Conservation (phyloP, 495 filamentous ascomycete species). For the Podospora conica region DNA sequence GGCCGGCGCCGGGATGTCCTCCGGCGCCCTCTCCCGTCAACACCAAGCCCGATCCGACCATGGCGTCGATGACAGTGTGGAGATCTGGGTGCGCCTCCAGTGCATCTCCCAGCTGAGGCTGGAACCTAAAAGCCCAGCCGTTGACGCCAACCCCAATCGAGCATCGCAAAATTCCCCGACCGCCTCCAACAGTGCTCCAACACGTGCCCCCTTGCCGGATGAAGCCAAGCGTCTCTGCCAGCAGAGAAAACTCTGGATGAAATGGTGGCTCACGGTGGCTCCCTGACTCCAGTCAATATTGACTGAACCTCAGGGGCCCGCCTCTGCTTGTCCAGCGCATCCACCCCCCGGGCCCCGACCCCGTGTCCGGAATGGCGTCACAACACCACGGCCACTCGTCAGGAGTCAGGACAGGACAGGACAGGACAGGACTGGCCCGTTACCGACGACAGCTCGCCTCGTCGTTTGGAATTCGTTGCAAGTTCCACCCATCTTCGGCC, state of each 20-base stretch:
- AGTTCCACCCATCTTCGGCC: background rate
- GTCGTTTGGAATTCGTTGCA: background rate
- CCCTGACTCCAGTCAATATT: background rate
- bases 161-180: background rate
- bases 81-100: no score
- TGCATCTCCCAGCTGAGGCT: background rate
- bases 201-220: background rate
- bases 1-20: background rate
- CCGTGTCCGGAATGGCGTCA: no score
- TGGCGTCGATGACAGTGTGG: no score
- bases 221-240: background rate
- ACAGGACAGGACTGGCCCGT: background rate
- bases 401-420: no score
- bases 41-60: background rate
- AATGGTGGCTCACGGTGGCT: background rate
- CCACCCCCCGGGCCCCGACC: background rate
- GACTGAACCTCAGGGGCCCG: background rate
- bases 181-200: background rate
- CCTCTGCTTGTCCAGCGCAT: background rate
- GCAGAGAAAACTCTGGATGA: background rate
- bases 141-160: background rate
- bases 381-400: background rate
- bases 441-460: background rate
- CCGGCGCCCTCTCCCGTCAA: background rate
- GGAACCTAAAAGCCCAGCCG: background rate